A percentile compares a stretch with the other conserved stretches of the same genome.
Evolutionary conservation across 1,284 basidiomycete genomes (phyloP).

Genomic region (Ustilago loliicola): DNA sequence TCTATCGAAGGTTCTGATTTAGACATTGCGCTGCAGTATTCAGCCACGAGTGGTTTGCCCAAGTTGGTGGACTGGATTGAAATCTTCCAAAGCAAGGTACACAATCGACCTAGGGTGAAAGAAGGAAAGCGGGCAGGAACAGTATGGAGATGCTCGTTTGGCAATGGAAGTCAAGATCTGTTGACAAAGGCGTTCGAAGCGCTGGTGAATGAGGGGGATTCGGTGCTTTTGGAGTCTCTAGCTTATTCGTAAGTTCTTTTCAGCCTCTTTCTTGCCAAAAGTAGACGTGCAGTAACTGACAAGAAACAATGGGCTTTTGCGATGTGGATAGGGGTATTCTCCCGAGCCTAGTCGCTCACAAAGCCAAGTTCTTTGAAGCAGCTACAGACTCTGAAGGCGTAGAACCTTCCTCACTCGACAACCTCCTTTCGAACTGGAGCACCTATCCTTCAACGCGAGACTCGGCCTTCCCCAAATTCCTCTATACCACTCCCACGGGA

Average conservation of each 20-base stretch:
- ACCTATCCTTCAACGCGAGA: conserved; percentile 75
- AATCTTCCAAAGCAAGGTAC: conserved; percentile 75
- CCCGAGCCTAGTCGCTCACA: conserved; percentile 54
- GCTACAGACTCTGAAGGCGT: conserved; percentile 85
- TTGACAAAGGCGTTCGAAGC: conserved; percentile 79
- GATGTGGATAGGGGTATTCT: conserved; percentile 49
- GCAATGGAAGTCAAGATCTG: conserved; percentile 87
- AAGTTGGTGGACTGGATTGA: conserved; percentile 78
- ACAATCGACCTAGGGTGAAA: conserved; percentile 69
- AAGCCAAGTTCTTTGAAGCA: conserved; percentile 73
- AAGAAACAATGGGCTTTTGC: not conserved
- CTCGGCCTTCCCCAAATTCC: conserved; percentile 78
- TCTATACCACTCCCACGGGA: conserved; percentile 80
- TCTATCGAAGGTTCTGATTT: conserved; percentile 68
- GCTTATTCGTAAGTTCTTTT: conserved; percentile 76
- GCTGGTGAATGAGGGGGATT: conserved; percentile 83
- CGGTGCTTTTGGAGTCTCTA: conserved; percentile 86
- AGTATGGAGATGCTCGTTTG: conserved; percentile 76
- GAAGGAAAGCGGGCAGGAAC: conserved; percentile 71
- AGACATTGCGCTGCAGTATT: conserved; percentile 72
- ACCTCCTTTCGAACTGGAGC: conserved; percentile 80
- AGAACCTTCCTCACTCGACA: conserved; percentile 76
- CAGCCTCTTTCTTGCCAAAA: not conserved
- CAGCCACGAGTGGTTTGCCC: conserved; percentile 81
- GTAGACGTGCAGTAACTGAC: not conserved